Conservation (phyloP, 805 yeast species). For the Nakazawaea ambrosiae region DNA sequence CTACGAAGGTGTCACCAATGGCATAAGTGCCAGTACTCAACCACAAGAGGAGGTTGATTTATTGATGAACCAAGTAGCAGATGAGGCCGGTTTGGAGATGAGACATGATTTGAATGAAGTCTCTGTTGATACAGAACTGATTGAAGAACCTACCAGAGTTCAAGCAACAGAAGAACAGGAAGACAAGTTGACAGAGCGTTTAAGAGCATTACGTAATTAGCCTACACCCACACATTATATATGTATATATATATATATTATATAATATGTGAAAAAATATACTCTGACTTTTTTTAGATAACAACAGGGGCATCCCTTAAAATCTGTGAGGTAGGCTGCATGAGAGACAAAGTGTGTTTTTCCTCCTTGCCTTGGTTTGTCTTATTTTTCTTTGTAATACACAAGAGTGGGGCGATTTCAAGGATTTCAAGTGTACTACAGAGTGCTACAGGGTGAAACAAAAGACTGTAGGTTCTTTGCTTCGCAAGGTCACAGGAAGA, state of each 20-base stretch:
- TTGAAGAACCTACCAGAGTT: slow-evolving; percentile 23
- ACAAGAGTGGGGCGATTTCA: too few species aligned
- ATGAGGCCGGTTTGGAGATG: slow-evolving; percentile 93
- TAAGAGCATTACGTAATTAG: slow-evolving; percentile 69
- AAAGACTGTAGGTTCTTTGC: too few species aligned
- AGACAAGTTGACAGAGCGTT: slow-evolving; percentile 78
- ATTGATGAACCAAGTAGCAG: slow-evolving; percentile 87
- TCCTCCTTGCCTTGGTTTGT: too few species aligned
- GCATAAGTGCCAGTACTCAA: slow-evolving; percentile 80
- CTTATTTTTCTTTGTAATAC: too few species aligned
- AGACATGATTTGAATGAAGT: slow-evolving; percentile 76
- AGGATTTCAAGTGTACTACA: too few species aligned
- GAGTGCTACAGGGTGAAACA: too few species aligned
- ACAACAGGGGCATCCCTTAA: too few species aligned
- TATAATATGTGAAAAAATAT: background rate
- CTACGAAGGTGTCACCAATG: slow-evolving; percentile 84
- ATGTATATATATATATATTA: background rate
- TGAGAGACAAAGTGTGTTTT: too few species aligned
- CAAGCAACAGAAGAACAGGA: slow-evolving; percentile 64
- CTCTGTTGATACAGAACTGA: slow-evolving; percentile 40
- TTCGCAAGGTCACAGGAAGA: too few species aligned
- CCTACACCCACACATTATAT: too few species aligned
- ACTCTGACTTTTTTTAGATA: background rate
- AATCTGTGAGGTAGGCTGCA: background rate
- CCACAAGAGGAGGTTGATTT: slow-evolving; percentile 95